Evolutionary conservation across 345 rosid genomes (phyloP).

Genomic region (Sisymbrium altissimum): DNA sequence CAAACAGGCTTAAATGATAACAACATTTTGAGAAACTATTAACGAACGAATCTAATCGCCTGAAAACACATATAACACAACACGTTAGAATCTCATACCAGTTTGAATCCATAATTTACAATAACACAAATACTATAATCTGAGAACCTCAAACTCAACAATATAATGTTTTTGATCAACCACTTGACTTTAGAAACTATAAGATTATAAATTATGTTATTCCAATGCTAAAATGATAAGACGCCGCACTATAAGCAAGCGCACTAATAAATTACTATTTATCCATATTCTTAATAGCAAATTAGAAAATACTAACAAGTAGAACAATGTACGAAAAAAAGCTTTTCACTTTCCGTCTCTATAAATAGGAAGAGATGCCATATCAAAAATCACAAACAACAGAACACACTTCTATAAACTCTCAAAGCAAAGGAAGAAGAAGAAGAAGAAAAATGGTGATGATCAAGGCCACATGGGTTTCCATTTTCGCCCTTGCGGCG

Average conservation of each 20-base stretch:
- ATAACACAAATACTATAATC: too few relatives aligned
- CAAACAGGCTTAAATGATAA: not conserved
- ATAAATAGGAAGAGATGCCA: conserved; percentile 45
- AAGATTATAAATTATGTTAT: not conserved
- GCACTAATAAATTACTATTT: not conserved
- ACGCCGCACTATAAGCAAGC: conserved; percentile 25
- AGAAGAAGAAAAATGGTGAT: conserved; percentile 3
- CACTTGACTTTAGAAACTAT: not conserved
- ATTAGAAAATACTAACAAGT: not conserved
- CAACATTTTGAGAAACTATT: not conserved
- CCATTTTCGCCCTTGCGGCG: conserved; percentile 34
- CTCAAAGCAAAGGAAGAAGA: conserved; percentile 14
- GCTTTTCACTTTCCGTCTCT: conserved; percentile 35
- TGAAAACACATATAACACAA: not conserved
- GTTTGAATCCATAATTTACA: not conserved
- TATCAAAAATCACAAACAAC: conserved; percentile 11
- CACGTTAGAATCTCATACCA: not conserved
- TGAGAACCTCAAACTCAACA: not conserved
- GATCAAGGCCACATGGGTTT: conserved; percentile 48
- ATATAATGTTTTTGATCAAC: not conserved
- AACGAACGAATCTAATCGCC: not conserved
- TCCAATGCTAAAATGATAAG: conserved; percentile 2
- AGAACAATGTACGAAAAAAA: conserved; percentile 3
- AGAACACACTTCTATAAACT: conserved; percentile 9
- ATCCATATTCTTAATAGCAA: not conserved